Base-by-base conservation (phyloP, 2,329 filamentous ascomycete species). In the Paracorniculantispora psalliotae region DNA sequence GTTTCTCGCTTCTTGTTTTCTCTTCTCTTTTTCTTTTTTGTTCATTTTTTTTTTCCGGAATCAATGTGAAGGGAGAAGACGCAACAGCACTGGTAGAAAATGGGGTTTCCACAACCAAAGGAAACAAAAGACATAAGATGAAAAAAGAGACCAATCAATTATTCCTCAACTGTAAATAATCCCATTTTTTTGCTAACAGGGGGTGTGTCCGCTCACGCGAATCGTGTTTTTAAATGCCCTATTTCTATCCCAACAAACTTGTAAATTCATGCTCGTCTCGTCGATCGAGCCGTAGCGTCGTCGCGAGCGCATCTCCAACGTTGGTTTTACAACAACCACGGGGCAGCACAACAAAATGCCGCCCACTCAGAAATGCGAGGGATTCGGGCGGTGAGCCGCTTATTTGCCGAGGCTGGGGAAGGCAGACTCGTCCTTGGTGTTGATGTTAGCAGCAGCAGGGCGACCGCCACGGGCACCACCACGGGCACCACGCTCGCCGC, bases 401-500 rank as follows among this genome's bases (percentile, higher is more conserved):
- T 80, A 81, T 70, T 78, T 77, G 72, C 79, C 82, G 66, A 86
- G 76, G 77, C 80, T 84, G 68, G 83, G 83, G 79, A 86, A 85
- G 63, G 81, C 81, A 64, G 72, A 75, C 77, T 83, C 74, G 67
- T 85, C 82, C 68, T 71, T 79, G 69, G 79, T 78, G 78, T 84
- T 84, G 75, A 85, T 80, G 66, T 74, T 64, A 66, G 73, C 71
- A 64, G 75, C 68, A 64, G 76, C 76, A 63, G 77, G 76, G 65
- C 77, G 75, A 63, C 64, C 73, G 69, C 79, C 74, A 62, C 75
- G 70, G 61, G 68, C 70, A 21, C 66, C 73, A 54, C 60, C 60
- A 41, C 60, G 57, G 63, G 65, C 73, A 70, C 75, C 54, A 25
- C 79, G 76, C 61, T 67, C 73, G 44, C 60, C 57, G 37, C 60